Conservation (phyloP, 2,329 filamentous ascomycete genomes). For the Verticillium albo-atrum region DNA sequence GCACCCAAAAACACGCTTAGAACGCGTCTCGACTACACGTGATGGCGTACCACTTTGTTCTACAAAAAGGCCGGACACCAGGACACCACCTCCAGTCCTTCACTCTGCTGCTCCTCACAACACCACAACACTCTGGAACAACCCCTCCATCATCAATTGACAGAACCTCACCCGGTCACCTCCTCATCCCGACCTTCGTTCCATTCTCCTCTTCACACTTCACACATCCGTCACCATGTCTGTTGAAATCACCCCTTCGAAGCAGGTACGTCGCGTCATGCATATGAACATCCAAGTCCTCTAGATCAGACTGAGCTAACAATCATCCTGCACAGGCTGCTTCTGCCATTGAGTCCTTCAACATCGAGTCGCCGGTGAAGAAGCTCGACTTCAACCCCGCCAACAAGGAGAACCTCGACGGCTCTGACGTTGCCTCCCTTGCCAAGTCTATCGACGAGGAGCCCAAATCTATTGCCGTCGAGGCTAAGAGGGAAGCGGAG, state of each 20-base stretch:
- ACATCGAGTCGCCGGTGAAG: constrained; percentile 91
- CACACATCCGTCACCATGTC: constrained; percentile 55
- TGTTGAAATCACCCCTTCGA: constrained; percentile 60
- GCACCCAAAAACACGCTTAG: constrained; percentile 8
- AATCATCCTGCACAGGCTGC: constrained; percentile 58
- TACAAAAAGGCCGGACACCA: constrained; percentile 11
- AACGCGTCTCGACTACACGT: constrained; percentile 11
- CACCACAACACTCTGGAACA: constrained; percentile 2
- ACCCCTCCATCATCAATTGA: constrained; percentile 2
- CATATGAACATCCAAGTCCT: not conserved
- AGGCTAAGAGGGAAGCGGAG: constrained; percentile 35
- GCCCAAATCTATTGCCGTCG: constrained; percentile 50
- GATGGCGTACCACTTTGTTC: constrained; percentile 1
- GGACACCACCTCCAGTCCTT: not conserved
- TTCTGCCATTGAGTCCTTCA: constrained; percentile 79
- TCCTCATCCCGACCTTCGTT: constrained; percentile 1
- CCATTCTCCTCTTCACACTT: constrained; percentile 1
- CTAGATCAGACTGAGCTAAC: constrained; percentile 22
- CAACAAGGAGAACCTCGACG: constrained; percentile 75
- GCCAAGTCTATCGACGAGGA: constrained; percentile 53
- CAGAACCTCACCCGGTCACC: constrained; percentile 1
- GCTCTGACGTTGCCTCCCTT: constrained; percentile 40
- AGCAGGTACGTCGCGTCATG: constrained; percentile 32
- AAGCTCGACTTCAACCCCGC: constrained; percentile 73
- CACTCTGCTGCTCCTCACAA: not conserved